phyloP scores from a whole-genome alignment of 176 grass and related monocot genomes.

The Raddia guianensis region DNA sequence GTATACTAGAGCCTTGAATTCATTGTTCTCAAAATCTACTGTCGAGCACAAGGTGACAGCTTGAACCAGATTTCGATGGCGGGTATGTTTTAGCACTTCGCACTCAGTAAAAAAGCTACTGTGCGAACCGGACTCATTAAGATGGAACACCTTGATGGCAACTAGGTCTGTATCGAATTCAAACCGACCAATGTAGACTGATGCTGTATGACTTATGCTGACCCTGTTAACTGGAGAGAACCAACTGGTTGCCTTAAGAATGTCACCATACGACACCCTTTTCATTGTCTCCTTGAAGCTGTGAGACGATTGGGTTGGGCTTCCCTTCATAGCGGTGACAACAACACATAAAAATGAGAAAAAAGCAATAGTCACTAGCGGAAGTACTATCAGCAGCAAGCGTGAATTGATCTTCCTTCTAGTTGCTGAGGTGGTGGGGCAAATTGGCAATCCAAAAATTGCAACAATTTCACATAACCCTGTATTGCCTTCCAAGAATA shows the following conservation, averaged over 20 bases:
- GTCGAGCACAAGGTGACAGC: conserved; percentile 42
- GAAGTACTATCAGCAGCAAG: conserved; percentile 23
- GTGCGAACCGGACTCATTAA: background rate
- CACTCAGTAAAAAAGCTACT: conserved; percentile 8
- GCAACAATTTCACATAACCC: background rate
- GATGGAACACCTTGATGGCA: conserved; percentile 41
- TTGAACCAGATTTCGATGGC: conserved; percentile 37
- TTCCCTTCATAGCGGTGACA: background rate
- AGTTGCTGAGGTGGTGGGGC: background rate
- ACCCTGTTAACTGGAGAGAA: conserved; percentile 27
- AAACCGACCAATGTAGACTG: conserved; percentile 42
- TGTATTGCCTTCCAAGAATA: conserved; percentile 29
- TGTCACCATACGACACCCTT: conserved; percentile 27
- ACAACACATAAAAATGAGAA: background rate
- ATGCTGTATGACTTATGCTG: conserved; percentile 10
- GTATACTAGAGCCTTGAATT: conserved; percentile 41
- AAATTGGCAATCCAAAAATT: conserved; percentile 40
- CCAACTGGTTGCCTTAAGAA: conserved; percentile 47
- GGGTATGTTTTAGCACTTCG: conserved; percentile 12
- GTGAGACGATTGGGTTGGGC: background rate
- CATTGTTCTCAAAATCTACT: conserved; percentile 22
- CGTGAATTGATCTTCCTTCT: conserved; percentile 12
- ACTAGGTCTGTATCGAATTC: conserved; percentile 38
- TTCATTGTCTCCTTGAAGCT: conserved; percentile 36
- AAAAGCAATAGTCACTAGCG: background rate